A percentile compares a stretch with the other conserved stretches of the same genome.
These are phyloP conservation scores for Aspergillus fischeri DNA, from an alignment of 2,329 filamentous ascomycete genomes.

Conservation along the genomic window DNA sequence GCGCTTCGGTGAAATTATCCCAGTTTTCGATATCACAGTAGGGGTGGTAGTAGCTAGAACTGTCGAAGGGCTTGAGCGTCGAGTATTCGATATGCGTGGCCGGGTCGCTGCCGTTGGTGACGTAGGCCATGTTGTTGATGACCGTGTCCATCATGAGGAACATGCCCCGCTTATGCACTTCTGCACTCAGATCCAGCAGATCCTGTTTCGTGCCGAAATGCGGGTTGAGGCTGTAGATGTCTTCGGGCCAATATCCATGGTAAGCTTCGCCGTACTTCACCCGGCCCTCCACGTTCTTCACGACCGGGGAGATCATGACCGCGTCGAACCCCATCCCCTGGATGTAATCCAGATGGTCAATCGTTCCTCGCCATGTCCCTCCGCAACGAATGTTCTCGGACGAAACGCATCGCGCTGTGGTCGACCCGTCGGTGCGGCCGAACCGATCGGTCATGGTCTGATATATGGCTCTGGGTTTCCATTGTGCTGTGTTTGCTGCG, in stretches of 20 bases:
- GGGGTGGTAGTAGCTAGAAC: conserved; percentile 21
- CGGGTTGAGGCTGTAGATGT: conserved; percentile 46
- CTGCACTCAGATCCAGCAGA: conserved; percentile 43
- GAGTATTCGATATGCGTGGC: conserved; percentile 23
- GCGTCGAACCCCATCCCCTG: conserved; percentile 48
- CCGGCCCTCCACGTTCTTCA: conserved; percentile 35
- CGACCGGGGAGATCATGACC: conserved; percentile 43
- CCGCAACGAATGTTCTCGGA: conserved; percentile 44
- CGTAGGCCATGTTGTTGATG: conserved; percentile 46
- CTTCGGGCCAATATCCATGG: conserved; percentile 49
- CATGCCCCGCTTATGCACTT: conserved; percentile 46
- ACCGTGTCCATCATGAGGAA: conserved; percentile 53
- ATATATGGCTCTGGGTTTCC: conserved; percentile 44
- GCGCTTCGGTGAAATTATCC: conserved; percentile 30
- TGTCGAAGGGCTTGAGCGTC: conserved; percentile 24
- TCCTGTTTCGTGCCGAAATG: conserved; percentile 48
- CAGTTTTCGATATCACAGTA: conserved; percentile 32
- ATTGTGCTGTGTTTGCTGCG: conserved; percentile 29
- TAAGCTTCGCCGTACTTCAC: conserved; percentile 45
- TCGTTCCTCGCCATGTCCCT: conserved; percentile 48
- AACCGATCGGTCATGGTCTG: conserved; percentile 47
- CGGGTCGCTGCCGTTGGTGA: conserved; percentile 25
- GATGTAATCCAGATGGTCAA: conserved; percentile 49
- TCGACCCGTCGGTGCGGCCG: conserved; percentile 39
- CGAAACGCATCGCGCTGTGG: conserved; percentile 27